These are phyloP conservation scores for Acacia concinna DNA, from an alignment of 331 rosid species.

Conservation along the genomic window DNA sequence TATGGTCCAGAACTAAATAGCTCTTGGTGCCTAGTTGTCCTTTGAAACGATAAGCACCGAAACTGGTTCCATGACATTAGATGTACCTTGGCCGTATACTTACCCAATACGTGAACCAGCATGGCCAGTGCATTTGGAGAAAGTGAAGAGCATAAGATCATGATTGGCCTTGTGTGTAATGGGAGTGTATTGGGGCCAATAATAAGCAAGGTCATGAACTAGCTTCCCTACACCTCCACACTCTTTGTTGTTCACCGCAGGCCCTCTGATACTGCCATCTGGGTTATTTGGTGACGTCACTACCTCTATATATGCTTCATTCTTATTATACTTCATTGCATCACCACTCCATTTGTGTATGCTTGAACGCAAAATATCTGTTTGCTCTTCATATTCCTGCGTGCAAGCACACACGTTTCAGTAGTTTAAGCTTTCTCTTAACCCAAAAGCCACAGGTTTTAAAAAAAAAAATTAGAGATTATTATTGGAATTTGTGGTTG, in stretches of 20 bases:
- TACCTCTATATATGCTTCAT: too few species aligned
- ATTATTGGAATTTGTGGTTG: constrained; percentile 4
- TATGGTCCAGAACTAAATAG: too few species aligned
- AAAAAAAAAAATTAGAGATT: background rate
- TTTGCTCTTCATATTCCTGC: background rate
- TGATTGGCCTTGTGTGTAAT: background rate
- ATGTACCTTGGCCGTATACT: background rate
- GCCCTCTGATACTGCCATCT: too few species aligned
- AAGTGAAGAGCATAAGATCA: background rate
- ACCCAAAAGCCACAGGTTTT: background rate
- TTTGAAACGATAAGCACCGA: too few species aligned
- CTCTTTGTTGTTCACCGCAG: background rate
- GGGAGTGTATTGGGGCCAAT: background rate
- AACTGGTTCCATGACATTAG: too few species aligned
- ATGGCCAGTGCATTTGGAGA: background rate
- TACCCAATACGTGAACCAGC: background rate
- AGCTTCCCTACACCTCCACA: background rate
- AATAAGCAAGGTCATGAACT: background rate
- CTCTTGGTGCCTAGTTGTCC: too few species aligned
- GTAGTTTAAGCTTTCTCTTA: background rate
- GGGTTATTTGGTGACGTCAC: too few species aligned
- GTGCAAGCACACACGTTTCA: too few species aligned
- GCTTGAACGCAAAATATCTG: background rate
- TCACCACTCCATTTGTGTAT: too few species aligned
- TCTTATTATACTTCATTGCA: too few species aligned